Evolutionary conservation across 768 basidiomycete genomes (phyloP).

Genomic region (Tylopilus sp.): DNA sequence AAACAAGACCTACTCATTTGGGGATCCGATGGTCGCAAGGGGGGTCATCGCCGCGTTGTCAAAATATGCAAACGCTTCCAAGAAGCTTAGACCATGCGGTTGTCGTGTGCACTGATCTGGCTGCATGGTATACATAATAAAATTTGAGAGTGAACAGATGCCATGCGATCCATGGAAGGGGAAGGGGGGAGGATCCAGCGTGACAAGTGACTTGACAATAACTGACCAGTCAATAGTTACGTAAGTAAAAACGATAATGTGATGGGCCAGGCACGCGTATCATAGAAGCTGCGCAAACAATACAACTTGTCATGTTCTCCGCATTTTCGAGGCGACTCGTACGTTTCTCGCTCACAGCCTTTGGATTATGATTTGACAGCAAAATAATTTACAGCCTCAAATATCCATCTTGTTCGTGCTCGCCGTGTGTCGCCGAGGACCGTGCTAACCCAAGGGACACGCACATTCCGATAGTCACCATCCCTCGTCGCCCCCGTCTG

Average conservation of each 20-base stretch:
- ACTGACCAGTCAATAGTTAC: neutral
- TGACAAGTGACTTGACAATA: too few species aligned
- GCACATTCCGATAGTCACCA: conserved; percentile 48
- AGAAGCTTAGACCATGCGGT: conserved; percentile 9
- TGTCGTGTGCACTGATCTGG: conserved; percentile 6
- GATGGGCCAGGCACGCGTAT: neutral
- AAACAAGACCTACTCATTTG: conserved; percentile 4
- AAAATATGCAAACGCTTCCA: neutral
- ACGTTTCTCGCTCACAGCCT: conserved; percentile 11
- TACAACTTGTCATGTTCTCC: conserved; percentile 29
- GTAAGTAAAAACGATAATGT: neutral
- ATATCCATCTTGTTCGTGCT: conserved; percentile 61
- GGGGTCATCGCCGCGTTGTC: neutral
- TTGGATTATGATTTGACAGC: neutral
- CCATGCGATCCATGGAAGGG: too few species aligned
- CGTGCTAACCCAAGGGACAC: conserved; percentile 2
- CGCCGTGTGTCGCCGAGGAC: conserved; percentile 5
- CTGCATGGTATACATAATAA: neutral
- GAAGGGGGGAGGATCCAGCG: too few species aligned
- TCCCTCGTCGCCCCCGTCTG: conserved; percentile 61
- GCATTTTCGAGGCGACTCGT: conserved; percentile 37
- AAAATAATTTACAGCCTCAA: conserved; percentile 41
- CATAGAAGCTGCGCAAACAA: neutral
- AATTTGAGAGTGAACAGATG: neutral
- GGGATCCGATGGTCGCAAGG: conserved; percentile 10